Evolutionary conservation across 495 filamentous ascomycete genomes (phyloP).

Genomic region (Hypoxylon lenormandii): DNA sequence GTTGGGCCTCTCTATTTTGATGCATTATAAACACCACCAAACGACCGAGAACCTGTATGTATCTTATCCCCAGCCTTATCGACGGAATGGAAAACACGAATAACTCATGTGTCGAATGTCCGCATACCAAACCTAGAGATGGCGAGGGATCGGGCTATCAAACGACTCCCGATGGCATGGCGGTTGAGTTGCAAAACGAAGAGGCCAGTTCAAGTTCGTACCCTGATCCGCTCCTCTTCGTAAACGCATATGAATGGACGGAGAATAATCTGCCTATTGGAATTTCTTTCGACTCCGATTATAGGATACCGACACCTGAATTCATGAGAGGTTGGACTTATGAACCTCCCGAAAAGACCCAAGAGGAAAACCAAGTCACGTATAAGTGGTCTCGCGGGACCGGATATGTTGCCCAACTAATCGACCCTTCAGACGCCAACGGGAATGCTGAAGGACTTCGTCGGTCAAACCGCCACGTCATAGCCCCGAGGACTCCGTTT

Average conservation of each 20-base stretch:
- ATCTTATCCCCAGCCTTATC: too few relatives aligned
- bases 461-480: constrained; percentile 2
- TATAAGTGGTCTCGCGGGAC: not conserved
- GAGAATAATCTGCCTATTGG: constrained; percentile 25
- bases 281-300: constrained; percentile 5
- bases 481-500: constrained; percentile 18
- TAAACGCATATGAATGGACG: constrained; percentile 16
- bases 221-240: constrained; percentile 1
- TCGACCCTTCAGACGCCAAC: not conserved
- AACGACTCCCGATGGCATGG: too few relatives aligned
- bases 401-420: constrained; percentile 1
- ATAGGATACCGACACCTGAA: constrained; percentile 11
- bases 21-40: too few relatives aligned
- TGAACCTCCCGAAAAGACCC: not conserved
- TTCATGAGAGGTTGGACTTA: constrained; percentile 18
- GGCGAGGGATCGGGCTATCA: too few relatives aligned
- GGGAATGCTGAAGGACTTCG: not conserved
- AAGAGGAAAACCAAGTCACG: not conserved
- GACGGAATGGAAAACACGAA: too few relatives aligned
- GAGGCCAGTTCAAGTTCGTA: not conserved
- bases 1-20: too few relatives aligned
- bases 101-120: too few relatives aligned
- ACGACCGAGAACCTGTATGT: too few relatives aligned
- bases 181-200: not conserved
- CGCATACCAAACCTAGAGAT: too few relatives aligned